phyloP scores from a whole-genome alignment of 805 yeast species.

The Jamesozyma gamospora region DNA sequence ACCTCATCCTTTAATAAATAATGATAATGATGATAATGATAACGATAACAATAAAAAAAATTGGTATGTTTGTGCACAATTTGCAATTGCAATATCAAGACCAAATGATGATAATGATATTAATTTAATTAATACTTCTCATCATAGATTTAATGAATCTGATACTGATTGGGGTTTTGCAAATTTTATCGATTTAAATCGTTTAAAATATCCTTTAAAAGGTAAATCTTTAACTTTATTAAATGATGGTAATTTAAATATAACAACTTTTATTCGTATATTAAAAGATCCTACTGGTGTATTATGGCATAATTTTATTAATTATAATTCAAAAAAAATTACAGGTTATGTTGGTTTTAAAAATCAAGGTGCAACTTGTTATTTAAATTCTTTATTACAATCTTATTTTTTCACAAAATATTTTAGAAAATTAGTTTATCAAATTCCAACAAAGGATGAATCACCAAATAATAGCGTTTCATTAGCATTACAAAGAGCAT shows the following conservation, averaged over 20 bases:
- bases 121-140: conserved; percentile 53
- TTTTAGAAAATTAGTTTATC: conserved; percentile 78
- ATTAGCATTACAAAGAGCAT: conserved; percentile 76
- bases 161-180: conserved; percentile 97
- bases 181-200: conserved; percentile 51
- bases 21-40: conserved; percentile 14
- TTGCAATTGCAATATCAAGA: conserved; percentile 75
- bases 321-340: conserved; percentile 74
- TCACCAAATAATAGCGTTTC: conserved; percentile 54
- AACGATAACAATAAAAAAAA: too few relatives aligned
- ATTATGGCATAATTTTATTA: conserved; percentile 78
- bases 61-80: conserved; percentile 90
- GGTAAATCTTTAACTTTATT: conserved; percentile 35
- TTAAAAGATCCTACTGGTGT: conserved; percentile 89
- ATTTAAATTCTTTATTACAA: conserved; percentile 83
- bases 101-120: conserved; percentile 53
- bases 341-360: conserved; percentile 90
- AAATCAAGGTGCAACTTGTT: conserved; percentile 98
- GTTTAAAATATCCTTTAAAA: conserved; percentile 33
- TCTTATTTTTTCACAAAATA: conserved; percentile 77
- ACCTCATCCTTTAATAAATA: conserved; percentile 36
- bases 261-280: conserved; percentile 68
- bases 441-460: conserved; percentile 70
- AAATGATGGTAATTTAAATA: conserved; percentile 47
- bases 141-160: conserved; percentile 63